Conservation (phyloP, 2,329 filamentous ascomycete species). For the Aspergillus viridinutans region DNA sequence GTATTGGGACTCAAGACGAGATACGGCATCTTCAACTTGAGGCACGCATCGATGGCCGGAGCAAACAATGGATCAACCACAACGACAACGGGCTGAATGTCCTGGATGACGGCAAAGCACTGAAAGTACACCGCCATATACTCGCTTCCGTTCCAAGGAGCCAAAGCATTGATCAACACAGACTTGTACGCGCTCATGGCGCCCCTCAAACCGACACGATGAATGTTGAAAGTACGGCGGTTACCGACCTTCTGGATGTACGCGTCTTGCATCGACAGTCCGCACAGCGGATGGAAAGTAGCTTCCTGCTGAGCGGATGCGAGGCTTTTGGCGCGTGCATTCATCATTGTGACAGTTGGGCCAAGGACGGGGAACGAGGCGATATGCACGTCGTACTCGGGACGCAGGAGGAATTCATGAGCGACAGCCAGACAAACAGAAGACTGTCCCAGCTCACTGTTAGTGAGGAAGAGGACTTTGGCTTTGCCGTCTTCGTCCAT, state of each 20-base stretch:
- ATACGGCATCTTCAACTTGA: conserved; percentile 27
- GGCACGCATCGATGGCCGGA: conserved; percentile 39
- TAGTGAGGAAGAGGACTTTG: conserved; percentile 40
- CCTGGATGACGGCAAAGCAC: conserved; percentile 30
- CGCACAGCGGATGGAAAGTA: conserved; percentile 24
- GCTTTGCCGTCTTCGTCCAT: conserved; percentile 7
- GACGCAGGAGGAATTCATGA: conserved; percentile 32
- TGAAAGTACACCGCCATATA: conserved; percentile 37
- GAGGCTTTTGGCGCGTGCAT: conserved; percentile 8
- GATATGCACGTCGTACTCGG: conserved; percentile 38
- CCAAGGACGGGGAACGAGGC: conserved; percentile 36
- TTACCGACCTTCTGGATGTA: background rate
- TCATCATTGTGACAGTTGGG: conserved; percentile 18
- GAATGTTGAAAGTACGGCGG: conserved; percentile 7
- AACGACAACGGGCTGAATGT: conserved; percentile 33
- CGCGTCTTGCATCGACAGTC: conserved; percentile 18
- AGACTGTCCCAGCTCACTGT: conserved; percentile 40
- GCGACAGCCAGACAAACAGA: conserved; percentile 40
- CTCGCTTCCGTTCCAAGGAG: conserved; percentile 30
- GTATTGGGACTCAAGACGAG: conserved; percentile 42
- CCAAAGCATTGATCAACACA: conserved; percentile 7
- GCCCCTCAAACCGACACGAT: conserved; percentile 23
- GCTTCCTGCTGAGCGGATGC: conserved; percentile 2
- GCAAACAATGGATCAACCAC: conserved; percentile 40
- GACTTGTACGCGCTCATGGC: conserved; percentile 21